phyloP scores from a whole-genome alignment of 2,329 filamentous ascomycete genomes.

The Cryphonectria radicalis region DNA sequence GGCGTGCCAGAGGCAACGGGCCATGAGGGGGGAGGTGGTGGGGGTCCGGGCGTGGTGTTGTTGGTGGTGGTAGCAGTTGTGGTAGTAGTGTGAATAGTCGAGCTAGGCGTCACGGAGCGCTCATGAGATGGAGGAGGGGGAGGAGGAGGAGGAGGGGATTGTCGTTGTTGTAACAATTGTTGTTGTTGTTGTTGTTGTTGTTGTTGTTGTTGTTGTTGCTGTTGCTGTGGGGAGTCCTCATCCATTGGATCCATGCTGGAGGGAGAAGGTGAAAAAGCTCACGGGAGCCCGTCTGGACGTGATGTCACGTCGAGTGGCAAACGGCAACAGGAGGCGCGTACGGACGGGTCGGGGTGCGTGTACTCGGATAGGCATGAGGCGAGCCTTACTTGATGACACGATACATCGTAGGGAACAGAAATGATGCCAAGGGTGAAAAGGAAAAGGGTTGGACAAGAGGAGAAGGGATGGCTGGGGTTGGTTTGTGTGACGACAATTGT shows the following conservation, averaged over 20 bases:
- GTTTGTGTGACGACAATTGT: neutral
- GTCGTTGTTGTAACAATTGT: neutral
- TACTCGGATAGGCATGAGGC: constrained; percentile 1
- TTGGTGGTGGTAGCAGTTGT: constrained; percentile 15
- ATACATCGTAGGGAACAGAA: neutral
- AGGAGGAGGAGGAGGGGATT: constrained; percentile 2
- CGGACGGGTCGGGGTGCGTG: neutral
- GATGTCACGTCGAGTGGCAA: constrained; percentile 14
- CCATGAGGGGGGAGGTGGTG: neutral
- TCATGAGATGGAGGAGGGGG: constrained; percentile 1
- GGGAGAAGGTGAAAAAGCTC: constrained; percentile 5
- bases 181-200: neutral
- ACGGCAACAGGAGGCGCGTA: neutral
- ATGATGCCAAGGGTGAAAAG: neutral
- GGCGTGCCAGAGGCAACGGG: constrained; percentile 14
- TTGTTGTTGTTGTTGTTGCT: neutral
- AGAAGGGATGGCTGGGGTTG: neutral
- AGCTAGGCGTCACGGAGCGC: constrained; percentile 15
- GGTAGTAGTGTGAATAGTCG: constrained; percentile 21
- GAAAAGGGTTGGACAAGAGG: neutral
- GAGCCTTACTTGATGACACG: neutral
- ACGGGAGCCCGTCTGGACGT: constrained; percentile 18
- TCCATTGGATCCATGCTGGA: constrained; percentile 31
- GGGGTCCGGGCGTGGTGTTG: constrained; percentile 12
- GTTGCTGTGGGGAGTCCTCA: constrained; percentile 24